These are phyloP conservation scores for Alloteropsis semialata DNA, from an alignment of 176 grass and related monocot genomes.

Conservation along the genomic window DNA sequence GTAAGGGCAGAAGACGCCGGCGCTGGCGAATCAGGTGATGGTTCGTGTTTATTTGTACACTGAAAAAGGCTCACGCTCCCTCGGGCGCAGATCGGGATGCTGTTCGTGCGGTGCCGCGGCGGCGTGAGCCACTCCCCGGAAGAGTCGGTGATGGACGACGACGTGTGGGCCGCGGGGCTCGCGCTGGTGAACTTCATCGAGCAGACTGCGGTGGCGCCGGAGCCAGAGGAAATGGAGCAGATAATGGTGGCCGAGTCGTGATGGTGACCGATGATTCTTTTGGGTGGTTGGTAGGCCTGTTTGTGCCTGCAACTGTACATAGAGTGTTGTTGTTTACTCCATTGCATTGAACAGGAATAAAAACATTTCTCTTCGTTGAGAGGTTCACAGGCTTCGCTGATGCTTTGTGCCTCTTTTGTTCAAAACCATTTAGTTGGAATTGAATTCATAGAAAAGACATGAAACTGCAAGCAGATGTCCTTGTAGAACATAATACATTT, in stretches of 20 bases:
- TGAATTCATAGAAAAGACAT: too few relatives aligned
- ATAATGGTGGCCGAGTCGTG: not conserved
- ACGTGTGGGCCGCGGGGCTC: slow-evolving; percentile 89
- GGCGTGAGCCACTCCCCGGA: slow-evolving; percentile 93
- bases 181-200: slow-evolving; percentile 65
- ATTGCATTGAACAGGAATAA: not conserved
- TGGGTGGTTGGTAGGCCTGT: not conserved
- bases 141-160: slow-evolving; percentile 74
- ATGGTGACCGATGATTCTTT: not conserved
- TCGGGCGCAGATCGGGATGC: slow-evolving; percentile 62
- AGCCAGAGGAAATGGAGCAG: not conserved
- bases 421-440: too few relatives aligned
- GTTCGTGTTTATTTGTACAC: not conserved
- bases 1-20: not conserved
- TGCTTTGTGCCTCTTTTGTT: too few relatives aligned
- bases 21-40: not conserved
- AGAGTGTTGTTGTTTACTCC: not conserved
- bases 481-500: too few relatives aligned
- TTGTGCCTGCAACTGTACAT: slow-evolving; percentile 24
- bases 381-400: too few relatives aligned
- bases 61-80: not conserved
- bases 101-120: slow-evolving; percentile 83
- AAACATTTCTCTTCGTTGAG: too few relatives aligned
- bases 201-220: slow-evolving; percentile 20
- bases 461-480: too few relatives aligned